Percentiles rank a stretch among this genome's conserved stretches.
phyloP scores from a whole-genome alignment of 2,329 filamentous ascomycete species.

The Diplodia seriata region DNA sequence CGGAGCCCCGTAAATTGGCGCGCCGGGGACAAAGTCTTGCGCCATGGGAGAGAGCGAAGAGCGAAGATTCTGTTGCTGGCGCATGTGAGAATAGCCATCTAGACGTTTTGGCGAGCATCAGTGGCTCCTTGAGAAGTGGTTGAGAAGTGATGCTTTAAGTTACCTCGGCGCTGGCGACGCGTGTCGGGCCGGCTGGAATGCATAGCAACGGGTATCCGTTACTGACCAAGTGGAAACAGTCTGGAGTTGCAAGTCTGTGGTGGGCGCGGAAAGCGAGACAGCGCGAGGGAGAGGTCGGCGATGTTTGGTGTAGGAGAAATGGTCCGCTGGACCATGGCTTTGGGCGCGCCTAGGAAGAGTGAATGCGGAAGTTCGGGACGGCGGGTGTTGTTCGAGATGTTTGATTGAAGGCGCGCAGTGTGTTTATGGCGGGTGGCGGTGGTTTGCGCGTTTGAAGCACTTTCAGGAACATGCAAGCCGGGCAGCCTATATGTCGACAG shows the following conservation, averaged over 20 bases:
- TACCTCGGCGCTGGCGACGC: background rate
- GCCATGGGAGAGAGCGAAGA: slow-evolving; percentile 9
- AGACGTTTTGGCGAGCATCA: background rate
- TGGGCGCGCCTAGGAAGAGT: background rate
- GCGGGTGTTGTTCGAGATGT: no score
- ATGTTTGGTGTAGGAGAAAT: background rate
- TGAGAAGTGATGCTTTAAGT: background rate
- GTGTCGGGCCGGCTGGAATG: background rate
- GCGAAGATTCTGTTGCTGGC: background rate
- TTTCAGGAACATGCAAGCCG: background rate
- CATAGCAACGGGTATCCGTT: background rate
- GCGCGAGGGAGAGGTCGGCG: background rate
- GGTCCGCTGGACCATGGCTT: background rate
- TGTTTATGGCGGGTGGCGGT: background rate
- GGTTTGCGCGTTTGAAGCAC: background rate
- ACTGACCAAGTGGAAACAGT: background rate
- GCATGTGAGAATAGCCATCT: background rate
- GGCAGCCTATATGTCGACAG: background rate
- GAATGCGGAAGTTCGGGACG: background rate
- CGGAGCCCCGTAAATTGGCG: background rate
- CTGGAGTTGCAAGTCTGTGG: background rate
- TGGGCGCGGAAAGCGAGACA: background rate
- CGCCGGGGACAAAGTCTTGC: slow-evolving; percentile 4
- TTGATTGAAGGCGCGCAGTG: background rate
- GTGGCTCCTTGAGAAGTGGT: background rate